Percentiles rank a stretch among this genome's conserved stretches.
Conservation (phyloP, 2,329 filamentous ascomycete genomes). For the Shiraia bambusicola region DNA sequence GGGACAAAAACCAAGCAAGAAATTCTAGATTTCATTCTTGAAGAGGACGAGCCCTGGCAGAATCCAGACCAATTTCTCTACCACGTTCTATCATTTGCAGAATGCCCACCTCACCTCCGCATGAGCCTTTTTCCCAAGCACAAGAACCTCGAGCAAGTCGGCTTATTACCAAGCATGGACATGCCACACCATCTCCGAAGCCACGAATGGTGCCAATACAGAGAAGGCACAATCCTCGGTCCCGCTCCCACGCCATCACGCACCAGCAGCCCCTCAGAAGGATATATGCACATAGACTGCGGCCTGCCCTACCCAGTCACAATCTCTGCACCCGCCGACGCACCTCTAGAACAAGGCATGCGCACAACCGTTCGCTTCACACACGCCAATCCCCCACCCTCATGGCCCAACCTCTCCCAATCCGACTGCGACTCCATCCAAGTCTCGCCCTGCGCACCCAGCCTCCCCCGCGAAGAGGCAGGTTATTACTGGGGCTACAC, state of each 20-base stretch:
- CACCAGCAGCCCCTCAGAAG: slow-evolving; percentile 52
- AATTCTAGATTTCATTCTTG: slow-evolving; percentile 34
- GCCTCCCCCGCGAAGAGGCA: slow-evolving; percentile 68
- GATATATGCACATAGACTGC: slow-evolving; percentile 51
- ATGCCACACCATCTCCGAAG: slow-evolving; percentile 80
- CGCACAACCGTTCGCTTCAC: slow-evolving; percentile 72
- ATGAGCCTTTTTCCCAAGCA: slow-evolving; percentile 75
- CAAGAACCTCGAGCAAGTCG: slow-evolving; percentile 72
- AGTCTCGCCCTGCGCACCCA: slow-evolving; percentile 66
- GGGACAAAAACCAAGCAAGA: slow-evolving; percentile 52
- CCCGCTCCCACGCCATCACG: slow-evolving; percentile 13
- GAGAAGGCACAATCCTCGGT: slow-evolving; percentile 70
- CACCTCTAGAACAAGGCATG: slow-evolving; percentile 65
- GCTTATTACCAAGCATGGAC: slow-evolving; percentile 73
- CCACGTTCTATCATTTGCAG: slow-evolving; percentile 78
- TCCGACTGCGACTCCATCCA: slow-evolving; percentile 29
- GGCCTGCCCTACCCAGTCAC: slow-evolving; percentile 52
- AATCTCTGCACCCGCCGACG: slow-evolving; percentile 52
- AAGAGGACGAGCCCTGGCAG: slow-evolving; percentile 57
- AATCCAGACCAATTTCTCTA: slow-evolving; percentile 79
- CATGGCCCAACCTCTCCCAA: slow-evolving; percentile 32
- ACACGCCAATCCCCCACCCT: slow-evolving; percentile 41
- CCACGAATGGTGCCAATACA: slow-evolving; percentile 76
- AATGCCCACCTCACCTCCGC: slow-evolving; percentile 80
- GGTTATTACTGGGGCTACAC: slow-evolving; percentile 88